A percentile compares a stretch with the other conserved stretches of the same genome.
phyloP scores from a whole-genome alignment of 306 rosid genomes.

The Pyrus pyrifolia region DNA sequence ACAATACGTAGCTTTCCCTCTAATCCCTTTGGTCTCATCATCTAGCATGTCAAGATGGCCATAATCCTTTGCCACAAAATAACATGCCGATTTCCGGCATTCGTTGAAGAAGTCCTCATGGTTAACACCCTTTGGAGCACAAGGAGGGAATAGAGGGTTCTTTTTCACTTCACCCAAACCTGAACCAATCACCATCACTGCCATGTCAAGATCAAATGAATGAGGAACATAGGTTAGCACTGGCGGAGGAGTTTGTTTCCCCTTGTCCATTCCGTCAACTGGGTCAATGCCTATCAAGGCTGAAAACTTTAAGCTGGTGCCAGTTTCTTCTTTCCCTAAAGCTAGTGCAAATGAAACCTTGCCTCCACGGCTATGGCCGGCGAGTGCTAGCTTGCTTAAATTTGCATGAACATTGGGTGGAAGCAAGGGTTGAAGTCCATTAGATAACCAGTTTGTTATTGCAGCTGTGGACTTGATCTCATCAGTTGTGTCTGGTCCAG shows the following conservation, averaged over 20 bases:
- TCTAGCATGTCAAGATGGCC: conserved; percentile 82
- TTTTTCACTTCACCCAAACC: conserved; percentile 56
- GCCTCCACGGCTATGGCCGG: conserved; percentile 87
- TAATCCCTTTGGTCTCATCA: conserved; percentile 66
- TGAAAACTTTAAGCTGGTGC: conserved; percentile 42
- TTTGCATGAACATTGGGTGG: conserved; percentile 49
- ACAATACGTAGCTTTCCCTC: conserved; percentile 51
- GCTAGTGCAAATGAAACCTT: conserved; percentile 80
- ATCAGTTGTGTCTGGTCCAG: conserved; percentile 57
- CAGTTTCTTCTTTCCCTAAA: conserved; percentile 25
- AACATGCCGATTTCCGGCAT: conserved; percentile 49
- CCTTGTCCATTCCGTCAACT: conserved; percentile 71
- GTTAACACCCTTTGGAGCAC: conserved; percentile 79
- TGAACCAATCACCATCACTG: conserved; percentile 64
- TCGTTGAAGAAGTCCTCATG: conserved; percentile 66
- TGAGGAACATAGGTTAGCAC: conserved; percentile 62
- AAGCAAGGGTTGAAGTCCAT: conserved; percentile 44
- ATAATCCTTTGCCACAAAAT: conserved; percentile 61
- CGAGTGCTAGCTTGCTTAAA: conserved; percentile 47
- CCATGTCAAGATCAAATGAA: conserved; percentile 52
- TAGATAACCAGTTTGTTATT: conserved; percentile 56
- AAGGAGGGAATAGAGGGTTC: conserved; percentile 59
- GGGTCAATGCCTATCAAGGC: conserved; percentile 84
- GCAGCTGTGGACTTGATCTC: conserved; percentile 58
- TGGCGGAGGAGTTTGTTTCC: conserved; percentile 80